Evolutionary conservation across 345 rosid genomes (phyloP).

Genomic region (Gossypium anomalum): DNA sequence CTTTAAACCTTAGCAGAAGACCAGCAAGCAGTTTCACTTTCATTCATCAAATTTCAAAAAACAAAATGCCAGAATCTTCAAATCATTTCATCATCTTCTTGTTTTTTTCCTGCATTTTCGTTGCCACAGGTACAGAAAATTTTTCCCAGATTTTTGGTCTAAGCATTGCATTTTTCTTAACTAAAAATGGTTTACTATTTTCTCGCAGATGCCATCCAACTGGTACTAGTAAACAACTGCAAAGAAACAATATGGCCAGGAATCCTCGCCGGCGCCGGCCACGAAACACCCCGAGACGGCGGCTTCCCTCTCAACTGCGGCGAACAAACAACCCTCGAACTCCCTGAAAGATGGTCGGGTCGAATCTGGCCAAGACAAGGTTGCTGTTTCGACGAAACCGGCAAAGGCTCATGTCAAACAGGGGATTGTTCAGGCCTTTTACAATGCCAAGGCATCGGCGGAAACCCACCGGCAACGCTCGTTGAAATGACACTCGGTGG

Average conservation of each 20-base stretch:
- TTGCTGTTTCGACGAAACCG: constrained; percentile 36
- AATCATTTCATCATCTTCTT: constrained; percentile 1
- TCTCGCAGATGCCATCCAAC: constrained; percentile 22
- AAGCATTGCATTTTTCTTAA: not conserved
- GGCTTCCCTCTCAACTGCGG: constrained; percentile 40
- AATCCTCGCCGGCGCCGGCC: constrained; percentile 42
- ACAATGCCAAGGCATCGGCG: constrained; percentile 42
- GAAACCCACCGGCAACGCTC: constrained; percentile 40
- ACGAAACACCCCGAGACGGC: constrained; percentile 30
- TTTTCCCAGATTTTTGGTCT: not conserved
- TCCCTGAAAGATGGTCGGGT: constrained; percentile 45
- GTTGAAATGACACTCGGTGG: constrained; percentile 51
- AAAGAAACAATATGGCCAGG: constrained; percentile 48
- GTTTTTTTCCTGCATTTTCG: constrained; percentile 7
- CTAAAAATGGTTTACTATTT: not conserved
- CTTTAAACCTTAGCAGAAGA: not conserved
- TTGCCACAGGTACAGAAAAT: constrained; percentile 3
- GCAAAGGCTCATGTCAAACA: constrained; percentile 37
- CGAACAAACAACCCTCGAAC: constrained; percentile 25
- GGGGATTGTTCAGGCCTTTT: constrained; percentile 45
- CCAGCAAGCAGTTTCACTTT: constrained; percentile 6
- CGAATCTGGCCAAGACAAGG: constrained; percentile 55
- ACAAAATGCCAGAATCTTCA: constrained; percentile 15
- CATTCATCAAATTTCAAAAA: not conserved
- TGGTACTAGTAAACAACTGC: constrained; percentile 42